Percentiles rank a stretch among this genome's conserved stretches.
phyloP scores from a whole-genome alignment of 2,329 filamentous ascomycete species.

The Exutisphaerella laricina region DNA sequence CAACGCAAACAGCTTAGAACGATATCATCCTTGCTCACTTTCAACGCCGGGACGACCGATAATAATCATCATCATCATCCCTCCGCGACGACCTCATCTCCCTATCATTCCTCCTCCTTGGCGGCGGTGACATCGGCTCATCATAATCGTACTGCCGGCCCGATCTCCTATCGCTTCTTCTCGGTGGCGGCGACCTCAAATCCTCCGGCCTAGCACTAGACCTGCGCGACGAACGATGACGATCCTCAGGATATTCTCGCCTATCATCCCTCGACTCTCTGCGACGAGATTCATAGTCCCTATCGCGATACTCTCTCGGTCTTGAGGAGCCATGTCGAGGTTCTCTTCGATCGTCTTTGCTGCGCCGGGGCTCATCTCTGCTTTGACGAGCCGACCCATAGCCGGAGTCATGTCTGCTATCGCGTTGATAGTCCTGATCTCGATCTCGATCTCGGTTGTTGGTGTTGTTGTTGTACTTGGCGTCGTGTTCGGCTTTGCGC shows the following conservation, averaged over 20 bases:
- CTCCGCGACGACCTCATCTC: constrained; percentile 7
- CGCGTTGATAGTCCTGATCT: background rate
- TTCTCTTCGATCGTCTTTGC: background rate
- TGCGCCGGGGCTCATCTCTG: background rate
- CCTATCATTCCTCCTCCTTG: background rate
- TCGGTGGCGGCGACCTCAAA: background rate
- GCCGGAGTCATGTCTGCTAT: background rate
- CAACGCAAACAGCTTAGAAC: too few relatives aligned
- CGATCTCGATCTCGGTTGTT: too few relatives aligned
- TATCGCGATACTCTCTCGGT: background rate
- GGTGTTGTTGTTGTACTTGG: background rate
- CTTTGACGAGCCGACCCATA: background rate
- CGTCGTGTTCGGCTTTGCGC: background rate
- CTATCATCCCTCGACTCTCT: background rate
- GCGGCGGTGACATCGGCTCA: background rate
- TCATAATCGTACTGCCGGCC: background rate
- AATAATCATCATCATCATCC: too few relatives aligned
- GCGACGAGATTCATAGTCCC: background rate
- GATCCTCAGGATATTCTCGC: background rate
- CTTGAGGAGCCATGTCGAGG: constrained; percentile 2
- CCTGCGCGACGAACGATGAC: background rate
- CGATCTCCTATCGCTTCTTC: background rate
- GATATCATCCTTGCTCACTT: too few relatives aligned
- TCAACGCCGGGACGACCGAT: too few relatives aligned
- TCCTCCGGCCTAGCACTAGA: background rate